Base-by-base conservation (phyloP, 1,139 yeast species). In the Saccharomycopsis crataegensis region DNA sequence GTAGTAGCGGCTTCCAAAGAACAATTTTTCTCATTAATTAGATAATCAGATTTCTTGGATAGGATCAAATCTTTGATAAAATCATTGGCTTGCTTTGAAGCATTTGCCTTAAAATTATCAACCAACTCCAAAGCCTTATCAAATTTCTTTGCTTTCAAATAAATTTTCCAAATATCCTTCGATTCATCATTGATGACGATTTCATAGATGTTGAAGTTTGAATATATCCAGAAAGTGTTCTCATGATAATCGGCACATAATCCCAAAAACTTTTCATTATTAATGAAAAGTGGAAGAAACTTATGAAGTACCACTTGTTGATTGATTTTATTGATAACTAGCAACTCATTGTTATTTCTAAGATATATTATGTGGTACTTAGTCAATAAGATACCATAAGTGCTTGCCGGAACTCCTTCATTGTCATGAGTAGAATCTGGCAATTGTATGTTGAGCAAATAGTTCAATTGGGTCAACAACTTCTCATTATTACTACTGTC, bases 91-190 rank as follows among this genome's bases (percentile, higher is more conserved):
- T 74, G n/a, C 70, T 67, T 12, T 36, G 36, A 33, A 17, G 41
- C 17, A 9, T 51, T 42, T 12, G 37, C 36, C 11, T 9, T 14
- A 22, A 12, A 41, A 22, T 73, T 62, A 58, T 51, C 61, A 7
- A 82, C 63, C 14, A 80, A 68, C 1, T 68, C 62, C 48, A 90
- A 69, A 0, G 98, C 97, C 52, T 81, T 81, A 16, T 83, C 86
- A 66, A 75, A 91, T 55, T 79, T 74, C 1, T 80, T 77, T 63
- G 79, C 74, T 46, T 78, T 79, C 55, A 86, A 74, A 64, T 87
- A 76, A 6, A 84, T 76, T 58, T 77, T 78, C 96, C 97, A 89
- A 3, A 90, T 83, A 31, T 87, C 84, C 6, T 76, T 71, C 6
- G 82, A 74, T 65, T 93, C 98, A 60, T 86, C 78, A 37, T 75